Base-by-base conservation (phyloP, 805 yeast genomes). In the Ogataea methylovora region DNA sequence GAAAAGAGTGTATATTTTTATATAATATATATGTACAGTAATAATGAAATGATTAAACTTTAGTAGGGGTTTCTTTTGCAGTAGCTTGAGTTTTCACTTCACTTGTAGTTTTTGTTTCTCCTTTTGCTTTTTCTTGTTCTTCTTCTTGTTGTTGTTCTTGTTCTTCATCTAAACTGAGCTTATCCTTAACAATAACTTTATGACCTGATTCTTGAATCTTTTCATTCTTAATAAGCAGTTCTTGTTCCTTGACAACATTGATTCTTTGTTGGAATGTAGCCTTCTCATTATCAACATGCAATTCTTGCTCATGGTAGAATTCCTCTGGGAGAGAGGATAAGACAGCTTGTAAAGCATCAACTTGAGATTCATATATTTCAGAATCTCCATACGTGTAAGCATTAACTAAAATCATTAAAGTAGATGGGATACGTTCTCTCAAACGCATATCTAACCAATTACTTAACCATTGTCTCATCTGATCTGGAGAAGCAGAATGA, bases 221-320 rank as follows among this genome's bases (percentile, higher is more conserved):
- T 64, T 90, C 98, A 53, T 84, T 92, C 59, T 84, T 72, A 65
- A 90, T 90, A 45, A 81, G 65, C 45, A 79, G 81, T 54, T 82
- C 84, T 63, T 83, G 92, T 57, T 83, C 92, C 58, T 77, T 78
- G 40, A 83, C 58, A 47, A 82, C 80, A 44, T 78, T 80, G 43
- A 83, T 63, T 48, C 80, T 77, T 56, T 79, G 81, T 54, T 78
- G 72, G 54, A 79, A 73, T 33, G 85, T 75, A 28, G 79, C 79
- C 31, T 66, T 60, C 24, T 67, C 80, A 38, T 76, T 76, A 32
- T 75, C 76, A 44, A 88, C 84, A 54, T 86, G 90, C 43, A 86
- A 76, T 61, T 86, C 94, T 47, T 95, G 92, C 55, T 86, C 96
- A 58, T 90, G 95, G 61, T 84, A 90, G 45, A 90, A 80, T 64